Evolutionary conservation across 371 early-diverging fungal genomes (phyloP).

Genomic region (Mortierella sp.): DNA sequence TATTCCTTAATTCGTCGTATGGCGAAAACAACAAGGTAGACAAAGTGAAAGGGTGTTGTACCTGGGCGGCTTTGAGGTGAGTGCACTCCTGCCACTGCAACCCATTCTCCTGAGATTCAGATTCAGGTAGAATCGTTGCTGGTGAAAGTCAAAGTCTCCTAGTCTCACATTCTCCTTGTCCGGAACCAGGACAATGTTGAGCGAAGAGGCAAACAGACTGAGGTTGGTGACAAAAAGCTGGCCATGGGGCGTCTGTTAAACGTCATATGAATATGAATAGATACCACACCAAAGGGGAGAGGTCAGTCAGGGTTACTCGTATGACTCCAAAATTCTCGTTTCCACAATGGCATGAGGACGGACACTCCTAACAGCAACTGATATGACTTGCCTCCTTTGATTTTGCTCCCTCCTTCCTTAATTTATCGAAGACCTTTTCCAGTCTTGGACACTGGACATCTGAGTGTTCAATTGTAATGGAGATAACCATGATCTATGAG

Average conservation of each 20-base stretch:
- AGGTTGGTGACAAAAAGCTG: conserved; percentile 72
- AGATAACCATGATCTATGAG: conserved; percentile 69
- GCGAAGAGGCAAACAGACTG: conserved; percentile 67
- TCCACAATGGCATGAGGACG: not conserved
- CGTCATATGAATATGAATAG: not conserved
- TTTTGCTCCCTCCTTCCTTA: conserved; percentile 60
- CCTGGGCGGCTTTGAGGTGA: conserved; percentile 73
- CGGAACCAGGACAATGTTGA: conserved; percentile 73
- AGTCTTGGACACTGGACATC: conserved; percentile 66
- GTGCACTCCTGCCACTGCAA: conserved; percentile 74
- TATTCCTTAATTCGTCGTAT: not conserved
- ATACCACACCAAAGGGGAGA: not conserved
- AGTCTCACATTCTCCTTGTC: no score
- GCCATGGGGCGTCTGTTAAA: conserved; percentile 65
- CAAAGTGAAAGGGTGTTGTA: conserved; percentile 25
- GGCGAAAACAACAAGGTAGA: not conserved
- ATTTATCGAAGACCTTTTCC: conserved; percentile 58
- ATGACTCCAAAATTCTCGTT: not conserved
- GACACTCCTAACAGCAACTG: not conserved
- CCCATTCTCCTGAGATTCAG: conserved; percentile 73
- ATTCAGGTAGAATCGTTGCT: conserved; percentile 70
- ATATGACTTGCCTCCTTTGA: conserved; percentile 62
- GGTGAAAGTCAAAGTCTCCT: conserved; percentile 72
- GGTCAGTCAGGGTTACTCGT: not conserved
- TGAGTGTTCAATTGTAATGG: conserved; percentile 64